These are phyloP conservation scores for Kwoniella heveanensis DNA, from an alignment of 768 basidiomycete genomes.

Conservation along the genomic window DNA sequence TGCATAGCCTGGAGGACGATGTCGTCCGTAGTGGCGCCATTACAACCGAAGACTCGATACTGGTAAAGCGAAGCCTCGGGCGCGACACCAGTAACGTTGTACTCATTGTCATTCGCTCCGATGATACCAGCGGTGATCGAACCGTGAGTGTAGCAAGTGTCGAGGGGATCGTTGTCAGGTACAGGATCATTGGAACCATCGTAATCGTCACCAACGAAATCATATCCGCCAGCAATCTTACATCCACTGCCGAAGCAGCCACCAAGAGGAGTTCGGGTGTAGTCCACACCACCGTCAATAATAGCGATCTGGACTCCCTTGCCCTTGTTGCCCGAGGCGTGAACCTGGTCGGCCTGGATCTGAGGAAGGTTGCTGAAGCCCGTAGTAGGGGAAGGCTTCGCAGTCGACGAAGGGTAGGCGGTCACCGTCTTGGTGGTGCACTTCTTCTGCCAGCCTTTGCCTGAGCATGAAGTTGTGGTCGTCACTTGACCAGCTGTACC, in stretches of 20 bases:
- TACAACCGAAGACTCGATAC: slow-evolving; percentile 66
- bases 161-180: slow-evolving; percentile 52
- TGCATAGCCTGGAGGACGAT: slow-evolving; percentile 61
- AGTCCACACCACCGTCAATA: slow-evolving; percentile 57
- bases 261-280: slow-evolving; percentile 53
- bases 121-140: slow-evolving; percentile 56
- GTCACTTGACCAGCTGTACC: slow-evolving; percentile 12
- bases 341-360: slow-evolving; percentile 66
- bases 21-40: slow-evolving; percentile 58
- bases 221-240: slow-evolving; percentile 56
- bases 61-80: slow-evolving; percentile 62
- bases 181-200: slow-evolving; percentile 44
- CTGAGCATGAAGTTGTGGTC: slow-evolving; percentile 22
- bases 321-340: slow-evolving; percentile 66
- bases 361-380: slow-evolving; percentile 42
- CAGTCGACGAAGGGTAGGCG: slow-evolving; percentile 17
- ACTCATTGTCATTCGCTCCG: slow-evolving; percentile 61
- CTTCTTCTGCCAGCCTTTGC: slow-evolving; percentile 35
- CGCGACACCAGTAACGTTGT: slow-evolving; percentile 72
- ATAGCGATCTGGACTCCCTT: slow-evolving; percentile 70
- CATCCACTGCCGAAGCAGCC: slow-evolving; percentile 55
- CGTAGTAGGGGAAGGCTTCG: slow-evolving; percentile 26
- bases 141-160: slow-evolving; percentile 54
- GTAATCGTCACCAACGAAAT: slow-evolving; percentile 53
- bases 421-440: slow-evolving; percentile 27